Conservation (phyloP, 2,329 filamentous ascomycete species). For the Hypoxylon sp. region DNA sequence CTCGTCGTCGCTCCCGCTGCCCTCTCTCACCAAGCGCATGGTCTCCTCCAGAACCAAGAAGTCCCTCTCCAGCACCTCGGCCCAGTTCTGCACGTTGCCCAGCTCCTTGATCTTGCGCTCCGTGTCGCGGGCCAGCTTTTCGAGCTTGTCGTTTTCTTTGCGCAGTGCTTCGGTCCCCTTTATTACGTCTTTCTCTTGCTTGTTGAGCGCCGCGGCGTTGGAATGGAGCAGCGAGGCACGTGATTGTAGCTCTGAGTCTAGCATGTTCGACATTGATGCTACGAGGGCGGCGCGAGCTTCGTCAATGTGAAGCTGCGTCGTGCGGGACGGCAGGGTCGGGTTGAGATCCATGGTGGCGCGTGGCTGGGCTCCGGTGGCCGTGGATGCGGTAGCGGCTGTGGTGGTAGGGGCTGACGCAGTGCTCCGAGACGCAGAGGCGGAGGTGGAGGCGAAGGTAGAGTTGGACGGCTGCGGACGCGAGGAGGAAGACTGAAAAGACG, state of each 20-base stretch:
- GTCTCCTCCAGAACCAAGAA: slow-evolving; percentile 77
- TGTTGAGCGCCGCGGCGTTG: slow-evolving; percentile 75
- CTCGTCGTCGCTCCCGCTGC: slow-evolving; percentile 51
- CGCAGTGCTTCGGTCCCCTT: slow-evolving; percentile 72
- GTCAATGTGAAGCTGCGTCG: slow-evolving; percentile 64
- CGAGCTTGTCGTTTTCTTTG: slow-evolving; percentile 76
- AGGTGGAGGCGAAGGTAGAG: slow-evolving; percentile 38
- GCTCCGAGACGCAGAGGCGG: slow-evolving; percentile 39
- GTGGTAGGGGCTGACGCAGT: slow-evolving; percentile 38
- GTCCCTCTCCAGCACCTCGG: slow-evolving; percentile 81
- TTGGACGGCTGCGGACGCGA: slow-evolving; percentile 31
- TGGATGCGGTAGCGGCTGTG: slow-evolving; percentile 31
- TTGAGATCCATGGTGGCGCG: slow-evolving; percentile 31
- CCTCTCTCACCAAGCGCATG: slow-evolving; percentile 66
- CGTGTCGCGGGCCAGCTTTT: slow-evolving; percentile 73
- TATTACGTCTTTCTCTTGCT: slow-evolving; percentile 76
- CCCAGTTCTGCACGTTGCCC: slow-evolving; percentile 89
- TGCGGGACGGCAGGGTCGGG: slow-evolving; percentile 45
- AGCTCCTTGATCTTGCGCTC: slow-evolving; percentile 80
- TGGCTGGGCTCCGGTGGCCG: slow-evolving; percentile 25
- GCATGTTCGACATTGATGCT: slow-evolving; percentile 76
- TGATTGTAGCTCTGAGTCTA: slow-evolving; percentile 77
- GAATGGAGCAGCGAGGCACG: slow-evolving; percentile 78
- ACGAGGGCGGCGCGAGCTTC: slow-evolving; percentile 72
- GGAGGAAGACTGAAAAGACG: slow-evolving; percentile 32